These are phyloP conservation scores for Hamamelis virginiana DNA, from an alignment of 164 flowering plant genomes.

Conservation along the genomic window DNA sequence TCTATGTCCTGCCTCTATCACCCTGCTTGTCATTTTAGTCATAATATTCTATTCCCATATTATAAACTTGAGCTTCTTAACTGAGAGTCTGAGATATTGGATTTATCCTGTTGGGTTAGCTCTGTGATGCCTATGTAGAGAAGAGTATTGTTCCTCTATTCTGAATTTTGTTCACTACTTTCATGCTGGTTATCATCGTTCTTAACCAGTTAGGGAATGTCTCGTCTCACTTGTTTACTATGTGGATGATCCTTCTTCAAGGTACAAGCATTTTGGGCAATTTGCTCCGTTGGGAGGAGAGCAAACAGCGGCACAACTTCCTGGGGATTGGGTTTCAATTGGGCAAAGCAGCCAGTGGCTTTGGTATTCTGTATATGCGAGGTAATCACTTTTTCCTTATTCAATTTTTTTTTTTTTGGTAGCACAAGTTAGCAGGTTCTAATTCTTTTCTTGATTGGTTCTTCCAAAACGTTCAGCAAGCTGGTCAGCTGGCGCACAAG, in stretches of 20 bases:
- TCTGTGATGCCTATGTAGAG: not conserved
- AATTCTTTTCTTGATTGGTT: not conserved
- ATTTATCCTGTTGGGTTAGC: not conserved
- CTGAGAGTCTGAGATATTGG: not conserved
- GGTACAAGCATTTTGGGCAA: constrained; percentile 91
- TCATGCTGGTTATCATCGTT: not conserved
- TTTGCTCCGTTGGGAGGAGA: constrained; percentile 98
- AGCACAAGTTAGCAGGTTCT: too few relatives aligned
- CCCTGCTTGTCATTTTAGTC: not conserved
- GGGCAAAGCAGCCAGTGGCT: constrained; percentile 94
- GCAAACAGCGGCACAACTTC: constrained; percentile 91
- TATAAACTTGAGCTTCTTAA: not conserved
- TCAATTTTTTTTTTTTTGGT: not conserved
- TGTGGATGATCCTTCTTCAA: constrained; percentile 14
- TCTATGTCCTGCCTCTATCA: not conserved
- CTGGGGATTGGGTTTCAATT: constrained; percentile 93
- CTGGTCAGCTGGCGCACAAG: constrained; percentile 97
- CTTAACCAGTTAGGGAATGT: too few relatives aligned
- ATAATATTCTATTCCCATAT: not conserved
- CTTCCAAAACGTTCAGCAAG: constrained; percentile 55
- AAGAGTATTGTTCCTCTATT: not conserved
- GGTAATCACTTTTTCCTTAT: constrained; percentile 38
- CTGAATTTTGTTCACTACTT: not conserved
- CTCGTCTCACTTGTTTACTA: not conserved
- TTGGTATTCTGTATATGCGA: constrained; percentile 96